Conservation (phyloP, 257 asterid genomes). For the Solanum habrochaites region DNA sequence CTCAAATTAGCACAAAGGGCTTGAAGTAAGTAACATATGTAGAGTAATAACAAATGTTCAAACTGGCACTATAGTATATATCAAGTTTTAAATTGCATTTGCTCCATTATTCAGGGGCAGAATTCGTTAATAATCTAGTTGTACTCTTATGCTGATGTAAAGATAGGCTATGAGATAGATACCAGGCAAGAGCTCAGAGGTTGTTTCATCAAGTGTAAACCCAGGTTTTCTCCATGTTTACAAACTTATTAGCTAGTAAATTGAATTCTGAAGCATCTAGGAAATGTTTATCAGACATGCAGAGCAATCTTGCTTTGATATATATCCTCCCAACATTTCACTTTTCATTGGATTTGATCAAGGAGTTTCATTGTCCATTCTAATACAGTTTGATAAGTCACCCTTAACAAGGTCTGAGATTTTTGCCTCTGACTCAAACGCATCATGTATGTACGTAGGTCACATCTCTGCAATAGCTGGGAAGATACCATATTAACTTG, state of each 20-base stretch:
- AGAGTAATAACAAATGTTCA: background rate
- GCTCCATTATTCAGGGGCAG: background rate
- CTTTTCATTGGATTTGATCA: background rate
- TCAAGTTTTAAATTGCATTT: background rate
- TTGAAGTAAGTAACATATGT: background rate
- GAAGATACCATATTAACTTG: background rate
- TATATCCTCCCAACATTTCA: background rate
- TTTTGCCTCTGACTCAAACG: background rate
- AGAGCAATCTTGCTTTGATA: background rate
- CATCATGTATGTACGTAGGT: background rate
- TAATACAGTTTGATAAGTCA: background rate
- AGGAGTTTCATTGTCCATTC: background rate
- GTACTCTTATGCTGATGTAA: background rate
- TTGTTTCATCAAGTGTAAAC: background rate
- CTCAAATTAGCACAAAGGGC: background rate
- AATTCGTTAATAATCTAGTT: background rate
- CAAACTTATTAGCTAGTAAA: background rate
- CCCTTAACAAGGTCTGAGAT: background rate
- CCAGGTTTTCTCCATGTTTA: background rate
- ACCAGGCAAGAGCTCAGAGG: background rate
- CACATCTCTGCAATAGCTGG: background rate
- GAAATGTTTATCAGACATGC: background rate
- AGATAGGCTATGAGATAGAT: background rate
- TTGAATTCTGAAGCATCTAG: background rate
- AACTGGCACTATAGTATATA: background rate